Evolutionary conservation across 2,329 filamentous ascomycete genomes (phyloP).

Genomic region (Xylaria sp.): DNA sequence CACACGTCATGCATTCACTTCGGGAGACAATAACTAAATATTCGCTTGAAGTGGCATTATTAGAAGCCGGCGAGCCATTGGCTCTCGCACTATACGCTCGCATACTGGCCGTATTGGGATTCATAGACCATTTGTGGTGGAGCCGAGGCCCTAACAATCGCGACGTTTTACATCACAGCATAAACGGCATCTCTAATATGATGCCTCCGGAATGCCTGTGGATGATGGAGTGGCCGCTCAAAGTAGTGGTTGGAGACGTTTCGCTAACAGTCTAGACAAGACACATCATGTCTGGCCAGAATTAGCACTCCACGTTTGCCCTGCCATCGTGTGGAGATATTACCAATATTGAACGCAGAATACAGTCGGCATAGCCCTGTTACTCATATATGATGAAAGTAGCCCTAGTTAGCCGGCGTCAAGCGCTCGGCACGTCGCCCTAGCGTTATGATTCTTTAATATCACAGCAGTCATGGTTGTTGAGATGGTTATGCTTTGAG

Average conservation of each 20-base stretch:
- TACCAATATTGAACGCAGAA: neutral
- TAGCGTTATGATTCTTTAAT: neutral
- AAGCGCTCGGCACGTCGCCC: neutral
- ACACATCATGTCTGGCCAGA: neutral
- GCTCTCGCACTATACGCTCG: conserved; percentile 34
- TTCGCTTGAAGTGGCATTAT: conserved; percentile 23
- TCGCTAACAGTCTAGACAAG: neutral
- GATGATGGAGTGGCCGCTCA: conserved; percentile 33
- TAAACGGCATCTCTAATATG: conserved; percentile 28
- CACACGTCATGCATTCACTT: neutral
- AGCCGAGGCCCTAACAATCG: conserved; percentile 25
- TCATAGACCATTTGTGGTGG: conserved; percentile 36
- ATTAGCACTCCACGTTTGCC: neutral
- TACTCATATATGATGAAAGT: neutral
- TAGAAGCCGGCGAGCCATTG: conserved; percentile 29
- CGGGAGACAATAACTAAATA: conserved; percentile 20
- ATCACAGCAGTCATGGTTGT: neutral
- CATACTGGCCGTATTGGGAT: conserved; percentile 29
- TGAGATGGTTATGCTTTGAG: neutral
- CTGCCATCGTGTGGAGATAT: neutral
- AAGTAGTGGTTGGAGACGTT: conserved; percentile 25
- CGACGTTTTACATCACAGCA: conserved; percentile 29
- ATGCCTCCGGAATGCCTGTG: conserved; percentile 24
- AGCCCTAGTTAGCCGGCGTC: neutral
- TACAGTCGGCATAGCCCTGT: neutral